phyloP scores from a whole-genome alignment of 768 basidiomycete species.

The Russula foetens region DNA sequence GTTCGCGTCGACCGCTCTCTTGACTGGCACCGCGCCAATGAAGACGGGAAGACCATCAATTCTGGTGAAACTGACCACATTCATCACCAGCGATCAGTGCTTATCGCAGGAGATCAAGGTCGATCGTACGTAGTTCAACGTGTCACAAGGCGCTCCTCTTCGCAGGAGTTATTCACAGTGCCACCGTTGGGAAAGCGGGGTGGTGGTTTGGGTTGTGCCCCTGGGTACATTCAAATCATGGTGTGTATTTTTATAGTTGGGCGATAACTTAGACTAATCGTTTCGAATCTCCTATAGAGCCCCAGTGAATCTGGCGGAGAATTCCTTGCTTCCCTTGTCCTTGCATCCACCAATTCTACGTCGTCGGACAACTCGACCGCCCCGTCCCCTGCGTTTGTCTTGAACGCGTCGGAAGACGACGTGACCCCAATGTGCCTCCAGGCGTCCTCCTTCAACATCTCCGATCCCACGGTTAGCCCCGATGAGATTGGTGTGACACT shows the following conservation, averaged over 20 bases:
- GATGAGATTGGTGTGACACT: conserved; percentile 34
- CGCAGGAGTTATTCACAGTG: conserved; percentile 11
- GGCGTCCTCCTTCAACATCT: conserved; percentile 9
- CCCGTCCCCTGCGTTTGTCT: conserved; percentile 21
- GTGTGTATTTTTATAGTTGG: conserved; percentile 27
- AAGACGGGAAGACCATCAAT: conserved; percentile 21
- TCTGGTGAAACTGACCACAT: conserved; percentile 22
- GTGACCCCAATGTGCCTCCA: conserved; percentile 27
- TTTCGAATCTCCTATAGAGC: conserved; percentile 24
- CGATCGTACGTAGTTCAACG: conserved; percentile 18
- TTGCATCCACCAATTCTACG: conserved; percentile 21
- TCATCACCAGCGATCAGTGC: conserved; percentile 16
- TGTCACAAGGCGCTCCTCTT: conserved; percentile 10
- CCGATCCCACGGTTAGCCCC: conserved; percentile 7
- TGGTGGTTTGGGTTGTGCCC: conserved; percentile 22
- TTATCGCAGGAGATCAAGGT: conserved; percentile 19
- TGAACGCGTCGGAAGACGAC: conserved; percentile 26
- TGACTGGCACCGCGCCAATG: conserved; percentile 2
- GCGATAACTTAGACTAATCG: neutral
- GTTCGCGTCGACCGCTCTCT: conserved; percentile 7
- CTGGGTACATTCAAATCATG: conserved; percentile 43
- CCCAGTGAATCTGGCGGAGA: conserved; percentile 26
- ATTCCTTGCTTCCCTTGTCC: conserved; percentile 35
- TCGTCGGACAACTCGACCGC: neutral
- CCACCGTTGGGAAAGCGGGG: conserved; percentile 1